A percentile compares a stretch with the other conserved stretches of the same genome.
phyloP scores from a whole-genome alignment of 805 yeast species.

The Pichia membranifaciens region DNA sequence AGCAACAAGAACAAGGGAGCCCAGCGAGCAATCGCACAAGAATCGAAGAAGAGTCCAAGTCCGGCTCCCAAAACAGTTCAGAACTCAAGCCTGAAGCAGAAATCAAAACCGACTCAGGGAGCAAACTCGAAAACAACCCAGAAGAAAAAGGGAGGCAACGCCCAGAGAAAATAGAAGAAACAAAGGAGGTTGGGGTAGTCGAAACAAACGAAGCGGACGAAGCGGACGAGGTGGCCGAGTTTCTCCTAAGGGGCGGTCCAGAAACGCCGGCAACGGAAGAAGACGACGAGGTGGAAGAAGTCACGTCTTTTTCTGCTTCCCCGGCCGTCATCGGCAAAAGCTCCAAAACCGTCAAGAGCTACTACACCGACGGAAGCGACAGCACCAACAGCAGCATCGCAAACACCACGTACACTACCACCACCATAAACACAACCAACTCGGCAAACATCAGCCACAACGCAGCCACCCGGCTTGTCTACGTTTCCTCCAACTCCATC shows the following conservation, averaged over 20 bases:
- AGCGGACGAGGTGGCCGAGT: neutral
- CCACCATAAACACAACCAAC: neutral
- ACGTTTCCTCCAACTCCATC: neutral
- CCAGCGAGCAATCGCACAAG: conserved; percentile 14
- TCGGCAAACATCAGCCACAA: neutral
- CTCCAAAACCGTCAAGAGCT: neutral
- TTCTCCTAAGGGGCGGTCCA: neutral
- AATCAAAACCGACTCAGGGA: neutral
- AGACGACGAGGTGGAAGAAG: neutral
- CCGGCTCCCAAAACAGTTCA: no score
- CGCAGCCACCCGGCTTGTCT: neutral
- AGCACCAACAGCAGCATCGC: neutral
- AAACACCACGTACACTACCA: neutral
- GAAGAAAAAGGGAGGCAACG: neutral
- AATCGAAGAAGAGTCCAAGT: neutral
- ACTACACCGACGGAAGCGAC: neutral
- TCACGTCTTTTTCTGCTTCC: no score
- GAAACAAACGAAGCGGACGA: neutral
- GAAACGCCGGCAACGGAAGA: neutral
- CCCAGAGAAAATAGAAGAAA: conserved; percentile 9
- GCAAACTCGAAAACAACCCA: no score
- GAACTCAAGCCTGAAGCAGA: neutral
- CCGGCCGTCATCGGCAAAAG: no score
- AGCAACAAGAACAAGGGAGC: neutral
- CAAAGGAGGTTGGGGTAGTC: conserved; percentile 2